These are phyloP conservation scores for Penicillium manginii DNA, from an alignment of 495 filamentous ascomycete genomes.

Conservation along the genomic window DNA sequence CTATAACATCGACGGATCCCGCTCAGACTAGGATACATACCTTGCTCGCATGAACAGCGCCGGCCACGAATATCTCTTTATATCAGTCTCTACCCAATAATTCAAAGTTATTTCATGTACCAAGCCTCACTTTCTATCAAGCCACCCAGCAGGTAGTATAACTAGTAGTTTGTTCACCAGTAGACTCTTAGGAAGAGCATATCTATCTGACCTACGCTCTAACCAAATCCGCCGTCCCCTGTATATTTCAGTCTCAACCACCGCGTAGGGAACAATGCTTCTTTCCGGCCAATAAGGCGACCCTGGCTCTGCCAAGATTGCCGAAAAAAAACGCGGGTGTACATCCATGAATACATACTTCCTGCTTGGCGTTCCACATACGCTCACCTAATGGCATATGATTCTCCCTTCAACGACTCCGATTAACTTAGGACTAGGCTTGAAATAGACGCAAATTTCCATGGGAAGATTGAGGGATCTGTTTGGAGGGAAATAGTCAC, in stretches of 20 bases:
- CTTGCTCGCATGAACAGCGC: no score
- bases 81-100: not conserved
- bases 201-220: conserved; percentile 21
- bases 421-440: conserved; percentile 4
- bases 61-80: not conserved
- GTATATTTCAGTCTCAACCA: conserved; percentile 1
- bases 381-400: conserved; percentile 20
- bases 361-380: conserved; percentile 28
- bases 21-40: no score
- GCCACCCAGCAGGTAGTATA: conserved; percentile 12
- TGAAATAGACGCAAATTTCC: conserved; percentile 9
- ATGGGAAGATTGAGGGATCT: conserved; percentile 19
- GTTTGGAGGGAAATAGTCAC: conserved; percentile 32
- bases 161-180: conserved; percentile 24
- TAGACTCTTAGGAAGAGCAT: conserved; percentile 26
- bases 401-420: conserved; percentile 15
- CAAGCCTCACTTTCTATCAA: not conserved
- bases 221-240: conserved; percentile 8
- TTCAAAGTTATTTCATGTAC: conserved; percentile 5
- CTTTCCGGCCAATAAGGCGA: conserved; percentile 30
- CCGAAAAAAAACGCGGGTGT: conserved; percentile 12
- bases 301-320: conserved; percentile 13
- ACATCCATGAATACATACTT: no score
- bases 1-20: no score
- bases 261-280: conserved; percentile 12